Evolutionary conservation across 2,329 filamentous ascomycete species (phyloP).

Genomic region (Coniella lustricola): DNA sequence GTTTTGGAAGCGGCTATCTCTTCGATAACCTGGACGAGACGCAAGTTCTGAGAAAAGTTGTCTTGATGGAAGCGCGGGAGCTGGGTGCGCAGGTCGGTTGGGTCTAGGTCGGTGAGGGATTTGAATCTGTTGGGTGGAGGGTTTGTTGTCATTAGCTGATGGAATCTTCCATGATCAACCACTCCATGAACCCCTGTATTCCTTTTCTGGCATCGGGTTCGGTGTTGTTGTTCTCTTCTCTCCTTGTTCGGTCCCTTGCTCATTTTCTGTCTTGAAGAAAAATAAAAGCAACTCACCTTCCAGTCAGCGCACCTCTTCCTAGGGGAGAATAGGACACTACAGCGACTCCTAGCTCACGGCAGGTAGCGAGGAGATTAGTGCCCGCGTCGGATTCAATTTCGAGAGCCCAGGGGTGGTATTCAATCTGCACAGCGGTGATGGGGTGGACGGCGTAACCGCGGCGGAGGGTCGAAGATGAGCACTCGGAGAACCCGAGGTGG

Average conservation of each 20-base stretch:
- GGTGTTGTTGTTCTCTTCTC: neutral
- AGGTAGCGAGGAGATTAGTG: conserved; percentile 44
- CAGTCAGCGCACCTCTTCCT: conserved; percentile 51
- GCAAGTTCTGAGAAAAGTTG: conserved; percentile 50
- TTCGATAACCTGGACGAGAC: conserved; percentile 42
- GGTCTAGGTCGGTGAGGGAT: conserved; percentile 38
- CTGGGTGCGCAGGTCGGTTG: conserved; percentile 38
- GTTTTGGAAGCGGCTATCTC: conserved; percentile 46
- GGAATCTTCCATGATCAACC: no score
- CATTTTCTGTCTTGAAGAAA: neutral
- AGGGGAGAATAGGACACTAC: conserved; percentile 54
- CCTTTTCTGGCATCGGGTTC: no score
- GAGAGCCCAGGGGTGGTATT: conserved; percentile 47
- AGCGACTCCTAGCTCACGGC: conserved; percentile 50
- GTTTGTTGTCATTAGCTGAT: neutral
- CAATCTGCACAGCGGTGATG: conserved; percentile 45
- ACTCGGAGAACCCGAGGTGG: conserved; percentile 48
- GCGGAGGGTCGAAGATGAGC: conserved; percentile 41
- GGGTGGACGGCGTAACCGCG: conserved; percentile 43
- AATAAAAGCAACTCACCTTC: conserved; percentile 19
- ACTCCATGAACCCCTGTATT: no score
- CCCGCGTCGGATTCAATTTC: conserved; percentile 48
- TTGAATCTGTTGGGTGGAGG: conserved; percentile 26
- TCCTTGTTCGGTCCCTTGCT: neutral
- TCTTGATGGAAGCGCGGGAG: conserved; percentile 43